A percentile compares a stretch with the other conserved stretches of the same genome.
Evolutionary conservation across 2,329 filamentous ascomycete genomes (phyloP).

Genomic region (Akanthomyces muscarius): DNA sequence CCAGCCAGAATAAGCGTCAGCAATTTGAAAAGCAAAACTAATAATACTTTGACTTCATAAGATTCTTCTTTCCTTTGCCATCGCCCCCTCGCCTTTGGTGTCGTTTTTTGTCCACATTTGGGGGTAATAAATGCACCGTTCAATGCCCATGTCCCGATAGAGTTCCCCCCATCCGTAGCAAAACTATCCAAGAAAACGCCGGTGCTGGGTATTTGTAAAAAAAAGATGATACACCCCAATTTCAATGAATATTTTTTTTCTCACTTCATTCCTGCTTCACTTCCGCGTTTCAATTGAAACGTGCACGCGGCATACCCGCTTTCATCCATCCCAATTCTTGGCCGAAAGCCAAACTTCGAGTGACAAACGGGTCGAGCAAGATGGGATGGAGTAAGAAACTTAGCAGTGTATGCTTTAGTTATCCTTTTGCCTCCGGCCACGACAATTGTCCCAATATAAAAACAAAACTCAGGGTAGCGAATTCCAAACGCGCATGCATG

Average conservation of each 20-base stretch:
- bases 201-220: constrained; percentile 14
- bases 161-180: not conserved
- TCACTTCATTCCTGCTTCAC: not conserved
- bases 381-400: not conserved
- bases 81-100: not conserved
- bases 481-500: not conserved
- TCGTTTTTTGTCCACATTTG: not conserved
- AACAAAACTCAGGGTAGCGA: not conserved
- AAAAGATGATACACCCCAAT: constrained; percentile 15
- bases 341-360: not conserved
- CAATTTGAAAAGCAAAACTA: not conserved
- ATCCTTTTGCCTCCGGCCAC: not conserved
- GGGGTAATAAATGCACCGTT: not conserved
- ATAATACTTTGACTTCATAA: not conserved
- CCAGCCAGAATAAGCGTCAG: not conserved
- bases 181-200: constrained; percentile 6
- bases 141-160: not conserved
- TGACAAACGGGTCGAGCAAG: not conserved
- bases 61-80: not conserved
- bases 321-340: not conserved
- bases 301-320: not conserved
- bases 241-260: constrained; percentile 1
- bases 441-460: not conserved
- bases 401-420: not conserved
- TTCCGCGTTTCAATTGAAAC: not conserved